Base-by-base conservation (phyloP, 129 eudicot genomes). In the Smallanthus sonchifolius region DNA sequence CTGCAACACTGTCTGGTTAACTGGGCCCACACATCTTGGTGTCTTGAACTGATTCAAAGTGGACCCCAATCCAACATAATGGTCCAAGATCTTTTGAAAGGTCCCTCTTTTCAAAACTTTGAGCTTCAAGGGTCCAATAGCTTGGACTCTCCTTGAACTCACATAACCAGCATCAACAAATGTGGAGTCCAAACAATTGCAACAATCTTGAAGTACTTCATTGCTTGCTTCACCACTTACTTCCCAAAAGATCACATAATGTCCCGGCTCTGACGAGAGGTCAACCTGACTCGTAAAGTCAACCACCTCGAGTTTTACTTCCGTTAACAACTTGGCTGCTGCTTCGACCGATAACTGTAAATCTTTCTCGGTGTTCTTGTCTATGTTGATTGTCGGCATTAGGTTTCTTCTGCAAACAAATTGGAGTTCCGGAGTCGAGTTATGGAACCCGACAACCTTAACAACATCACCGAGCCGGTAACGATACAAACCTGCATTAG, bases 281-380 rank as follows among this genome's bases (percentile, higher is more conserved):
- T 92, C 95, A 13, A 86, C 88, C 19, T 69, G 83, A 77, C 98
- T 92, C 4, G 98, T 87, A 73, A 92, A 92, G 74, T 92, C 98
- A 34, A 92, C 84, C 3, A 93, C 84, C 64, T 93, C 96, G 3
- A 86, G 82, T 40, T 89, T 93, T 19, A 83, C 90, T 14, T 54
- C 82, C 0, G 84, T 83, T 10, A 89, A 75, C 13, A 87, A 61
- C 74, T 84, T 87, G 59, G 82, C 84, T 11, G 96, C 92, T 6
- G 89, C 75, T 78, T 90, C 95, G 1, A 93, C 95, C 0, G 95
- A 75, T 10, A 84, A 56, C 45, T 89, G 95, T 13, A 90, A 56
- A 65, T 90, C 98, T 81, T 86, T 87, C 77, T 87, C 95, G 0
- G 96, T 89, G 84, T 89, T 89, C 83, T 93, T 93, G 79, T 93